Evolutionary conservation across 2,329 filamentous ascomycete genomes (phyloP).

Genomic region (Tolypocladium inflatum): DNA sequence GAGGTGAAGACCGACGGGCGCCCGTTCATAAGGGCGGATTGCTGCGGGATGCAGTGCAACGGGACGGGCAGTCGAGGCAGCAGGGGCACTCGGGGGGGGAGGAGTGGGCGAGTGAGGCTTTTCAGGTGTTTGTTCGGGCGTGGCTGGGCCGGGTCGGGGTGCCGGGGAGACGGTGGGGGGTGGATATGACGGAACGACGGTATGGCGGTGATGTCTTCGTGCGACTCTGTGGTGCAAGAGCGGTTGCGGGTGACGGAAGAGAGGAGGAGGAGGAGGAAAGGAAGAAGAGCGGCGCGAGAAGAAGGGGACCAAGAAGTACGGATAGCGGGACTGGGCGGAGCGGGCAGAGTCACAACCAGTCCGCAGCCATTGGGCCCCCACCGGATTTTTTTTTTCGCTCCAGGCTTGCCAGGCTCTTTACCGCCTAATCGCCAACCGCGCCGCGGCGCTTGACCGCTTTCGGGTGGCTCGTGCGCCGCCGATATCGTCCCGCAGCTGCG

Average conservation of each 20-base stretch:
- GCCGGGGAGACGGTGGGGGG: not conserved
- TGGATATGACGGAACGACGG: not conserved
- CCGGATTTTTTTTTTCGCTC: not conserved
- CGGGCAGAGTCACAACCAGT: not conserved
- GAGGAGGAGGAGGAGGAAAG: not conserved
- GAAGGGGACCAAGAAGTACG: not conserved
- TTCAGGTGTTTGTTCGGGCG: not conserved
- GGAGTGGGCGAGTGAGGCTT: not conserved
- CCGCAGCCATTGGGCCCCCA: not conserved
- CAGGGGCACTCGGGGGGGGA: conserved; percentile 5
- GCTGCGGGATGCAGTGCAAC: conserved; percentile 20
- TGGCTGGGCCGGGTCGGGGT: not conserved
- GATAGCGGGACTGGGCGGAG: not conserved
- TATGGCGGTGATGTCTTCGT: not conserved
- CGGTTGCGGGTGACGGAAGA: conserved; percentile 3
- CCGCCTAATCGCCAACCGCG: not conserved
- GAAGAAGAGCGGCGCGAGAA: not conserved
- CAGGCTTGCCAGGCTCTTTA: not conserved
- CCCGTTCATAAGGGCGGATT: conserved; percentile 75
- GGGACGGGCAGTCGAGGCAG: conserved; percentile 5
- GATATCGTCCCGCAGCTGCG: conserved; percentile 1
- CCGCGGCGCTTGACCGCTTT: not conserved
- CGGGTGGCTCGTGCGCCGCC: not conserved
- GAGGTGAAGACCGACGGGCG: conserved; percentile 78
- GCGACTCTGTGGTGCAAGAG: conserved; percentile 1